Base-by-base conservation (phyloP, 179 eudicot genomes). In the Gypsophila paniculata region DNA sequence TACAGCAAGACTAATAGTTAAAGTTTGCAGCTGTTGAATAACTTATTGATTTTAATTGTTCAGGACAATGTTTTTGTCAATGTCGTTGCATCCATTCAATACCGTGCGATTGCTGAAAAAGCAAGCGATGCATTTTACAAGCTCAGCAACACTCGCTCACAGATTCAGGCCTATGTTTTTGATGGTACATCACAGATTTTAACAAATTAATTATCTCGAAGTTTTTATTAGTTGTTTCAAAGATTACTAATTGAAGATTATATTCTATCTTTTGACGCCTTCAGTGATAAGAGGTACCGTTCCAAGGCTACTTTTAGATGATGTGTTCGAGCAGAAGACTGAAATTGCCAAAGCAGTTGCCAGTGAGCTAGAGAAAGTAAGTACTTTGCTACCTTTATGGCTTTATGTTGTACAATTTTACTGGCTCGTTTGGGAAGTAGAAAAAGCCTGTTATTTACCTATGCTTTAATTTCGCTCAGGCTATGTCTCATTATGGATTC, bases 51-150 rank as follows among this genome's bases (percentile, higher is more conserved):
- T 36, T 59, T 66, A 22, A 61, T 65, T 68, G 38, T 81, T 10
- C 85, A 82, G 86, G 86, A 82, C 75, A 80, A 82, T 72, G 86
- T 82, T 29, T 82, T 82, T 75, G 86, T 82, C 44, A 80, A 63
- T 32, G 83, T 82, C 10, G 81, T 82, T 38, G 86, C 86, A 38
- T 80, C 83, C 21, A 70, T 82, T 68, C 86, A 82, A 65, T 82
- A 77, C n/a, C 79, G 83, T 25, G 83, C 72, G 34, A 29, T 82
- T 12, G 75, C 81, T 51, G 75, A 80, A 26, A 80, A 77, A 48
- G 86, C 83, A 26, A 73, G 39, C 21, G 83, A 82, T 69, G 81
- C 86, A 51, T 82, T 67, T 64, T 82, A 82, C 76, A 80, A 79
- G 76, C 86, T 82, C 39, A 79, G 70, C 34, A 78, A 82, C 64